Conservation (phyloP, 805 yeast genomes). For the Sungouiozyma ichnusensis region DNA sequence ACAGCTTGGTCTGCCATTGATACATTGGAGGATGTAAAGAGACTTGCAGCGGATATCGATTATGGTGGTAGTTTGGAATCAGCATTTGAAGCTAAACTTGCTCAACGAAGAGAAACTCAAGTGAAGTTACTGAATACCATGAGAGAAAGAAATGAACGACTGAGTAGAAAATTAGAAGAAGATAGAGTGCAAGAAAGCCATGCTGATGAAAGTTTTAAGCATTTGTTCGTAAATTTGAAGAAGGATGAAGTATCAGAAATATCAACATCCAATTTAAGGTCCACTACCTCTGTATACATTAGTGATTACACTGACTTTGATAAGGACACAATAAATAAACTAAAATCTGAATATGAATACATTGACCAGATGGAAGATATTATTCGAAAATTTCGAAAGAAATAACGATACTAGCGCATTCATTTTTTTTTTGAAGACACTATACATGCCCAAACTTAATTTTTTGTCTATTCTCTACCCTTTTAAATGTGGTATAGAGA, state of each 20-base stretch:
- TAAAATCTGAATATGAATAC: slow-evolving; percentile 11
- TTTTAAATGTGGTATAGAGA: too few relatives aligned
- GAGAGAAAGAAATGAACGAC: slow-evolving; percentile 22
- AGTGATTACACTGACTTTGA: slow-evolving; percentile 7
- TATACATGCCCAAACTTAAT: too few relatives aligned
- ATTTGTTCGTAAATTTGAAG: neutral
- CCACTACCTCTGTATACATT: slow-evolving; percentile 5
- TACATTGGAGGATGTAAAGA: slow-evolving; percentile 67
- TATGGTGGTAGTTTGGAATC: slow-evolving; percentile 36
- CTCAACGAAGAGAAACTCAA: slow-evolving; percentile 49
- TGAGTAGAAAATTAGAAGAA: slow-evolving; percentile 6
- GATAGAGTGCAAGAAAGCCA: neutral
- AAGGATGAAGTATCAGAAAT: neutral
- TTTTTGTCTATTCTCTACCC: too few relatives aligned
- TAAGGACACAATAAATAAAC: slow-evolving; percentile 4
- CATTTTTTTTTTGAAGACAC: too few relatives aligned
- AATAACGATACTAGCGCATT: slow-evolving; percentile 1
- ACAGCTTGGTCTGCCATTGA: slow-evolving; percentile 78
- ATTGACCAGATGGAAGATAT: slow-evolving; percentile 13
- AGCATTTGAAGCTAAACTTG: slow-evolving; percentile 29
- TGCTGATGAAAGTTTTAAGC: neutral
- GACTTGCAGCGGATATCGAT: slow-evolving; percentile 41
- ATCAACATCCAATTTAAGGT: neutral
- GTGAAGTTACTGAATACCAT: slow-evolving; percentile 30
- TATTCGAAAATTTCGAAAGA: slow-evolving; percentile 6